A percentile compares a stretch with the other conserved stretches of the same genome.
These are phyloP conservation scores for Ganoderma lingzhi DNA, from an alignment of 1,284 basidiomycete genomes.

Conservation along the genomic window DNA sequence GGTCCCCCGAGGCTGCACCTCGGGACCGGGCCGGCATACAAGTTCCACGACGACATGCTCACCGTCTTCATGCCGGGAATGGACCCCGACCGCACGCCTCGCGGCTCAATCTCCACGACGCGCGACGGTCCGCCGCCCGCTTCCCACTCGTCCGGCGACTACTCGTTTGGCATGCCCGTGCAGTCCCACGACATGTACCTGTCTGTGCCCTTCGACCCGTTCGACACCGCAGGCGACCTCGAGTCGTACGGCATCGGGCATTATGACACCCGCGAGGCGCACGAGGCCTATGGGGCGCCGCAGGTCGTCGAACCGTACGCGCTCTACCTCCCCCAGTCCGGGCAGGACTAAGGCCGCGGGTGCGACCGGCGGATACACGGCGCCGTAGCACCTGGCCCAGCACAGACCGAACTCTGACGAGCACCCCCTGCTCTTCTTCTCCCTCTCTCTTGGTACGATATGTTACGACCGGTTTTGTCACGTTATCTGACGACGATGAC, in stretches of 20 bases:
- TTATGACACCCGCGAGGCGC: conserved; percentile 26
- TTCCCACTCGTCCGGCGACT: neutral
- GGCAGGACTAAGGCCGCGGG: conserved; percentile 19
- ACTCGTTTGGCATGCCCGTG: neutral
- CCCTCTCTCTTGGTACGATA: conserved; percentile 14
- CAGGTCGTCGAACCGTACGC: conserved; percentile 32
- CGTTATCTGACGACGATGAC: conserved; percentile 18
- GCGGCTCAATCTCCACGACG: conserved; percentile 12
- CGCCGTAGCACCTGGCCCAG: neutral
- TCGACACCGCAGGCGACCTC: conserved; percentile 29
- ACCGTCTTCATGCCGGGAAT: conserved; percentile 20
- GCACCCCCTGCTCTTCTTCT: neutral
- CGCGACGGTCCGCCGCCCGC: conserved; percentile 3
- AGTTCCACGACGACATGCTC: conserved; percentile 9
- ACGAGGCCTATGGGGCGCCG: conserved; percentile 24
- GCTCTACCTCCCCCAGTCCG: conserved; percentile 24
- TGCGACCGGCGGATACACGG: neutral
- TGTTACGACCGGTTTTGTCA: conserved; percentile 28
- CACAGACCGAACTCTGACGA: neutral
- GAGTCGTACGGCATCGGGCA: conserved; percentile 36
- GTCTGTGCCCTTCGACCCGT: conserved; percentile 14
- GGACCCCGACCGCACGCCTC: conserved; percentile 38
- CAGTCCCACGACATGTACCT: neutral
- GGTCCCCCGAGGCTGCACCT: neutral
- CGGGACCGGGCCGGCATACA: neutral